Evolutionary conservation across 1,139 yeast genomes (phyloP).

Genomic region (Chernovozyma aurita): DNA sequence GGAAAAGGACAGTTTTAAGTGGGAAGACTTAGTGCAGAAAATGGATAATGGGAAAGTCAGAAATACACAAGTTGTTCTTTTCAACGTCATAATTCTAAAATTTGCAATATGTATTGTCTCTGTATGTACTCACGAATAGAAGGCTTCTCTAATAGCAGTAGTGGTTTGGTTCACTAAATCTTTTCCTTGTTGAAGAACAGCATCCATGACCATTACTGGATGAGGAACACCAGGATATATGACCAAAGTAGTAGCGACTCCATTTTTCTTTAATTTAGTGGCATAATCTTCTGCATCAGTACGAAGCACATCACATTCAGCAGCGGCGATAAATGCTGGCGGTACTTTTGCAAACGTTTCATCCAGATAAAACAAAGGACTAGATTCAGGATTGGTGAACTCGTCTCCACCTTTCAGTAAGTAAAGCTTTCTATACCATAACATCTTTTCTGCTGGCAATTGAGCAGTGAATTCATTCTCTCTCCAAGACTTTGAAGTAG

Average conservation of each 20-base stretch:
- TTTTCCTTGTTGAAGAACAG: constrained; percentile 34
- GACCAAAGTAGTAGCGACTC: constrained; percentile 28
- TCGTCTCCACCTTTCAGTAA: constrained; percentile 33
- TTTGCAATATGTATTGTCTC: too few relatives aligned
- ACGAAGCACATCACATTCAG: constrained; percentile 44
- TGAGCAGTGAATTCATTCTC: constrained; percentile 42
- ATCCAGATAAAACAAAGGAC: constrained; percentile 40
- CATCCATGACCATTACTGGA: constrained; percentile 42
- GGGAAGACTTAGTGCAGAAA: too few relatives aligned
- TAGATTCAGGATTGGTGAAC: constrained; percentile 36
- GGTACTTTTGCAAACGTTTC: constrained; percentile 37
- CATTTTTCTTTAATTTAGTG: constrained; percentile 34
- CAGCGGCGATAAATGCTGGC: constrained; percentile 40
- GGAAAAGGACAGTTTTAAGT: too few relatives aligned
- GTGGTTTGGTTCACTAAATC: constrained; percentile 29
- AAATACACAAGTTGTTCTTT: too few relatives aligned
- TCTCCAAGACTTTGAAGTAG: constrained; percentile 35
- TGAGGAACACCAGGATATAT: constrained; percentile 45
- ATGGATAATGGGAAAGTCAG: too few relatives aligned
- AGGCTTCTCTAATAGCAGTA: constrained; percentile 22
- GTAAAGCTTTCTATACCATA: constrained; percentile 44
- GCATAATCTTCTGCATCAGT: constrained; percentile 43
- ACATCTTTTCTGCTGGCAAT: constrained; percentile 45
- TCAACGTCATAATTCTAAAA: too few relatives aligned
- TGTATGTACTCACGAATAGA: too few relatives aligned